Evolutionary conservation across 140 eudicot genomes (phyloP).

Genomic region (Senecio squalidus): DNA sequence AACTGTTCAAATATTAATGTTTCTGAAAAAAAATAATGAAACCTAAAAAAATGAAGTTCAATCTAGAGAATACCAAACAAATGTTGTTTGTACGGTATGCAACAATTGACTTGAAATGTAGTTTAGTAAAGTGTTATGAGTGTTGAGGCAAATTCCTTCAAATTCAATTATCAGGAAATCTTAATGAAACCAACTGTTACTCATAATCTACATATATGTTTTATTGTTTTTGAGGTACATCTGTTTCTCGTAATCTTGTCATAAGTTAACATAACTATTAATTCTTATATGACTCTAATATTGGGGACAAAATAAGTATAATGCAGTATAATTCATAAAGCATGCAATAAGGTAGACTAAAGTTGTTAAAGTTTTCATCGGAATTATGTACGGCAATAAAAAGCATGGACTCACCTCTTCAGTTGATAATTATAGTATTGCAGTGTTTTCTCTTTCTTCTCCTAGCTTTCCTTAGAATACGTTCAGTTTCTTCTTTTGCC

Average conservation of each 20-base stretch:
- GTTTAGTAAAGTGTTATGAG: not conserved
- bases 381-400: conserved; percentile 1
- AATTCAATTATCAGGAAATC: not conserved
- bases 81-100: not conserved
- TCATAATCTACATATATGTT: too few species aligned
- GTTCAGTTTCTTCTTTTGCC: conserved; percentile 53
- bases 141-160: conserved; percentile 6
- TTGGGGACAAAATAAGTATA: too few species aligned
- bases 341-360: conserved; percentile 2
- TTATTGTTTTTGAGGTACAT: not conserved
- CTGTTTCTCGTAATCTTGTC: not conserved
- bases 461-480: conserved; percentile 72
- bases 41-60: too few species aligned
- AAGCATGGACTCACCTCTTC: conserved; percentile 42
- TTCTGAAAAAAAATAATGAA: too few species aligned
- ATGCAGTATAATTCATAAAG: not conserved
- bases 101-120: not conserved
- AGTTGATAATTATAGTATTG: conserved; percentile 50
- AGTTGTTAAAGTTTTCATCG: not conserved
- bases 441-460: conserved; percentile 66
- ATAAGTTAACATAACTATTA: not conserved
- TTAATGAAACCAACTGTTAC: too few species aligned
- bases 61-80: too few species aligned
- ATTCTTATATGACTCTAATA: too few species aligned
- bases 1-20: not conserved